phyloP scores from a whole-genome alignment of 805 yeast species.

The Candida multigemmis region DNA sequence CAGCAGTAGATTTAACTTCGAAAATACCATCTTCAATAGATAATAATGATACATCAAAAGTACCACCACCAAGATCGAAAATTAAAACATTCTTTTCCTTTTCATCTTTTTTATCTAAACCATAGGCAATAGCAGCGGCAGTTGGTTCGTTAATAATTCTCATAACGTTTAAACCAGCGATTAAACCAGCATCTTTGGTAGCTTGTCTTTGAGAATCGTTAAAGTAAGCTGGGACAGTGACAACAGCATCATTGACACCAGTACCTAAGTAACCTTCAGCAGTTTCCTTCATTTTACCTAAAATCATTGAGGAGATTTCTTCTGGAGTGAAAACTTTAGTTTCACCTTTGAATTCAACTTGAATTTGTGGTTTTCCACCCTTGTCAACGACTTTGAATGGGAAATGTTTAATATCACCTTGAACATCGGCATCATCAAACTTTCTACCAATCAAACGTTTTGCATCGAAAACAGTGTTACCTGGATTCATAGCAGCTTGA shows the following conservation, averaged over 20 bases:
- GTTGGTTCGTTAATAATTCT: slow-evolving; percentile 93
- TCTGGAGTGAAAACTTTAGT: slow-evolving; percentile 87
- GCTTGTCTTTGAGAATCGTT: slow-evolving; percentile 98
- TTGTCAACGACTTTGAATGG: slow-evolving; percentile 78
- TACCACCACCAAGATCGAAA: slow-evolving; percentile 43
- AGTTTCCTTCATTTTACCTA: slow-evolving; percentile 83
- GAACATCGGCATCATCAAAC: slow-evolving; percentile 72
- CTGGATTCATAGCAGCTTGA: slow-evolving; percentile 93
- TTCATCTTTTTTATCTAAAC: slow-evolving; percentile 48
- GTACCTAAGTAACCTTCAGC: slow-evolving; percentile 74
- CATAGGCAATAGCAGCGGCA: slow-evolving; percentile 70
- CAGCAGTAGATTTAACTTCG: slow-evolving; percentile 42
- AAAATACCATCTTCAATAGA: slow-evolving; percentile 41
- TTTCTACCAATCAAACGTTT: slow-evolving; percentile 94
- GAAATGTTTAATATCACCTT: slow-evolving; percentile 49
- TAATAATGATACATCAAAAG: slow-evolving; percentile 38
- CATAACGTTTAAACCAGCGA: slow-evolving; percentile 91
- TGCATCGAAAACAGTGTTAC: slow-evolving; percentile 86
- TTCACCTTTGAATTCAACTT: slow-evolving; percentile 83
- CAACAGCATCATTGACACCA: slow-evolving; percentile 71
- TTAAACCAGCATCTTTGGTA: slow-evolving; percentile 94
- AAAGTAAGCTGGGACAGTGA: slow-evolving; percentile 95
- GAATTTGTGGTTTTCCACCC: slow-evolving; percentile 72
- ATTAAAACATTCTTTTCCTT: slow-evolving; percentile 52
- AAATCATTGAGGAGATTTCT: slow-evolving; percentile 90